phyloP scores from a whole-genome alignment of 2,329 filamentous ascomycete genomes.

The Ophiostoma montium region DNA sequence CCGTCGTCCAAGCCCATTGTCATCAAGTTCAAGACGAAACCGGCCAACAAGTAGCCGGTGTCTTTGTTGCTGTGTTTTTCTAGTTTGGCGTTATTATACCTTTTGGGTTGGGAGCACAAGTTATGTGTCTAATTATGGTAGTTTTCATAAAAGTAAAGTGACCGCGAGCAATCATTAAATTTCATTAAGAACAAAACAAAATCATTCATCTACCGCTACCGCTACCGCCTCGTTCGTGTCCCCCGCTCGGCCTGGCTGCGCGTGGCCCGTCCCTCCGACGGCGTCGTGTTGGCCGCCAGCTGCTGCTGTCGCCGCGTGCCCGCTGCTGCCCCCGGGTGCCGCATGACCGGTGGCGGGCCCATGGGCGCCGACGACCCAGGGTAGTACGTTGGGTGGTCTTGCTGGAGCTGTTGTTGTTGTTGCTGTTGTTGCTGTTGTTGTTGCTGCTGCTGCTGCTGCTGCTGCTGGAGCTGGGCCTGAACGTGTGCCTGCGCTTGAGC shows the following conservation, averaged over 20 bases:
- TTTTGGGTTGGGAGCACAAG: too few relatives aligned
- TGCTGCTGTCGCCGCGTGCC: slow-evolving; percentile 3
- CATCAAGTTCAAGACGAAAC: slow-evolving; percentile 14
- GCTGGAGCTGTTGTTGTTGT: neutral
- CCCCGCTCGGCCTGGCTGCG: slow-evolving; percentile 21
- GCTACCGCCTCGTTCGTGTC: slow-evolving; percentile 11
- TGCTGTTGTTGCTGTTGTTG: neutral
- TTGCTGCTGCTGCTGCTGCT: too few relatives aligned
- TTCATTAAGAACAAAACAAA: too few relatives aligned
- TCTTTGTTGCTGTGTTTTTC: too few relatives aligned
- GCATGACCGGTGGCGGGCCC: slow-evolving; percentile 8
- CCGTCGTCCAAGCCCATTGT: slow-evolving; percentile 10
- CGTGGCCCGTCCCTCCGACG: slow-evolving; percentile 16
- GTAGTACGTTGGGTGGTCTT: slow-evolving; percentile 5
- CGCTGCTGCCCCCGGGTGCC: neutral
- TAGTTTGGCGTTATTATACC: too few relatives aligned
- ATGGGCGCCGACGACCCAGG: slow-evolving; percentile 9
- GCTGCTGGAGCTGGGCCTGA: too few relatives aligned
- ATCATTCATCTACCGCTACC: slow-evolving; percentile 4
- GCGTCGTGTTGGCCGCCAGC: slow-evolving; percentile 9
- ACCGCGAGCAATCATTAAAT: neutral
- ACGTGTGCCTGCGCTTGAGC: too few relatives aligned
- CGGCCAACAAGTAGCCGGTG: neutral
- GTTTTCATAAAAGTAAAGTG: neutral
- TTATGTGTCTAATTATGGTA: too few relatives aligned